Conservation (phyloP, 2,329 filamentous ascomycete species). For the Apiospora malaysiana region DNA sequence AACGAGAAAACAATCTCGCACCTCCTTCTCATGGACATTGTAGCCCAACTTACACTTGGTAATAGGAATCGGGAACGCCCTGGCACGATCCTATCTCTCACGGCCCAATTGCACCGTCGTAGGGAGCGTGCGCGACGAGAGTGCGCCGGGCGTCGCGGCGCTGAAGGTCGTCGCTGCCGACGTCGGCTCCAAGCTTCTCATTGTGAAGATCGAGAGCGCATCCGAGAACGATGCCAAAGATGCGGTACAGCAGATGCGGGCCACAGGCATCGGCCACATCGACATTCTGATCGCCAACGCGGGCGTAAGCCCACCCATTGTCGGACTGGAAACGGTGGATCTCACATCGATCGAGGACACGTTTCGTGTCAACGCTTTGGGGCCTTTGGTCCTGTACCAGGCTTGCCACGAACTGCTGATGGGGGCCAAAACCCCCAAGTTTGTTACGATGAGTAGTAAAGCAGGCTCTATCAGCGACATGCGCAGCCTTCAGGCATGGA, state of each 20-base stretch:
- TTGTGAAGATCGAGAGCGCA: not conserved
- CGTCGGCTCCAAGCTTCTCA: not conserved
- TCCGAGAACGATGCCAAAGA: not conserved
- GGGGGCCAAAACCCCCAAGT: too few species aligned
- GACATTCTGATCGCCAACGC: too few species aligned
- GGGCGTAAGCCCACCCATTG: too few species aligned
- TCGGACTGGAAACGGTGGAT: too few species aligned
- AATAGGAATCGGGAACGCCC: conserved; percentile 29
- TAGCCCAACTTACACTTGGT: too few species aligned
- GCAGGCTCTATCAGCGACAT: conserved; percentile 25
- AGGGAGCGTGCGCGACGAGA: not conserved
- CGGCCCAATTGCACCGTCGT: not conserved
- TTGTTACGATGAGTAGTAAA: conserved; percentile 26
- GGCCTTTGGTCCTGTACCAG: too few species aligned
- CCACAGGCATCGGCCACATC: too few species aligned
- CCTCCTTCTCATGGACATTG: too few species aligned
- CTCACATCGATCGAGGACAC: too few species aligned
- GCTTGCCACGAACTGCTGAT: too few species aligned
- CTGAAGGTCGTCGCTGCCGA: not conserved
- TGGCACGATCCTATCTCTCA: conserved; percentile 25
- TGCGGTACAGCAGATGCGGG: not conserved
- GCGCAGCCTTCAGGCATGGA: conserved; percentile 22
- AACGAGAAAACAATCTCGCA: too few species aligned
- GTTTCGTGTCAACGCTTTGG: too few species aligned
- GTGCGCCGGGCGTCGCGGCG: not conserved